Conservation (phyloP, 768 basidiomycete genomes). For the Trametes gibbosa region DNA sequence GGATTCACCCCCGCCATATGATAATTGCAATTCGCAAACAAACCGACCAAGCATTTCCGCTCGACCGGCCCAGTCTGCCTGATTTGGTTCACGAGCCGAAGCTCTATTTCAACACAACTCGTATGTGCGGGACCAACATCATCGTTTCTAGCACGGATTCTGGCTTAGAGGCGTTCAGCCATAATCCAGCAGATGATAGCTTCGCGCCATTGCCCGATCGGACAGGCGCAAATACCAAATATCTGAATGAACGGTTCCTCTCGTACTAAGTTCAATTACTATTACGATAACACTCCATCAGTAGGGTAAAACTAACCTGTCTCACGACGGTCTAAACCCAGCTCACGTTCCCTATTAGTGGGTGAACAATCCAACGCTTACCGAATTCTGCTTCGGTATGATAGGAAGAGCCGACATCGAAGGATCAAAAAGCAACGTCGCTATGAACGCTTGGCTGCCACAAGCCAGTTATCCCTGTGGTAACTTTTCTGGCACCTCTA, state of each 20-base stretch:
- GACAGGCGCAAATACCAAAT: constrained; percentile 81
- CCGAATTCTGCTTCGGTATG: constrained; percentile 79
- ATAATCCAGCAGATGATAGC: constrained; percentile 83
- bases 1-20: constrained; percentile 73
- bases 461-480: constrained; percentile 80
- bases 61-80: constrained; percentile 45
- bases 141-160: constrained; percentile 76
- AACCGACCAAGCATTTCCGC: constrained; percentile 55
- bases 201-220: constrained; percentile 76
- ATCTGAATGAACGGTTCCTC: constrained; percentile 82
- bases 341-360: constrained; percentile 79
- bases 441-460: constrained; percentile 83
- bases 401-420: constrained; percentile 82
- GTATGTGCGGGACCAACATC: constrained; percentile 68
- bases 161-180: constrained; percentile 83
- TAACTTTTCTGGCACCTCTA: constrained; percentile 81
- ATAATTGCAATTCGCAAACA: constrained; percentile 58
- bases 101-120: constrained; percentile 64
- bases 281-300: constrained; percentile 72
- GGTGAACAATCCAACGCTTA: constrained; percentile 82
- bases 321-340: constrained; percentile 83
- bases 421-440: constrained; percentile 82
- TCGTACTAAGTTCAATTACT: constrained; percentile 81
- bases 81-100: constrained; percentile 68
- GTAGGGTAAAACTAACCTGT: constrained; percentile 87